Evolutionary conservation across 768 basidiomycete species (phyloP).

Genomic region (Hortiboletus flavorubellus): DNA sequence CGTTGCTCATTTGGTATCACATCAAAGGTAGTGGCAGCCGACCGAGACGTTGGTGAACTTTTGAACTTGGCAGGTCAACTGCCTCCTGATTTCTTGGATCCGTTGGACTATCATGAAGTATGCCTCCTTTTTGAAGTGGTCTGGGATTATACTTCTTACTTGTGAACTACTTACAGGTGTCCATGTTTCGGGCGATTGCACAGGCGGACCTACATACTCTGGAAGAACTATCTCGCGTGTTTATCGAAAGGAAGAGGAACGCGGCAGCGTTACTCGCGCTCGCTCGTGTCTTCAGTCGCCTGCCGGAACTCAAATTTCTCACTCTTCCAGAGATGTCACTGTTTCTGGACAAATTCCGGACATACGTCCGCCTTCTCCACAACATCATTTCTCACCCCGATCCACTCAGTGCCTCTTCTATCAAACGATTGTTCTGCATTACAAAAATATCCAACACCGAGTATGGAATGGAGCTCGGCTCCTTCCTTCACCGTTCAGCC

Average conservation of each 20-base stretch:
- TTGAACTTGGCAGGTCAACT: conserved; percentile 24
- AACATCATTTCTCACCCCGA: conserved; percentile 1
- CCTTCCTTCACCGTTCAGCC: conserved; percentile 8
- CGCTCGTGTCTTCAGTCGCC: conserved; percentile 3
- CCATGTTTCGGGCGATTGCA: too few relatives aligned
- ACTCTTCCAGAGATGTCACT: conserved; percentile 14
- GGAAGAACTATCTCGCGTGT: too few relatives aligned
- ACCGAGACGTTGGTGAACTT: conserved; percentile 16
- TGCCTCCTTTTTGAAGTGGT: not conserved
- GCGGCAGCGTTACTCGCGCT: conserved; percentile 9
- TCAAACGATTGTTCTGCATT: not conserved
- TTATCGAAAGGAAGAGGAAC: not conserved
- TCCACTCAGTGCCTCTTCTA: conserved; percentile 20
- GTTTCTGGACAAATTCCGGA: conserved; percentile 4
- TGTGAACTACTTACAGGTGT: too few relatives aligned
- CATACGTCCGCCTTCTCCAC: conserved; percentile 7
- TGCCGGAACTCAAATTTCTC: not conserved
- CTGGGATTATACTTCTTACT: too few relatives aligned
- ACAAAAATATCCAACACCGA: conserved; percentile 6
- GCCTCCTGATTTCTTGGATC: not conserved
- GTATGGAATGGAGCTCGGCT: conserved; percentile 2
- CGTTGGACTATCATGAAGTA: conserved; percentile 11
- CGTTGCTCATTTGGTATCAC: not conserved
- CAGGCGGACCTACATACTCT: too few relatives aligned
- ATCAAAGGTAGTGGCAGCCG: not conserved